Base-by-base conservation (phyloP, 192 early-diverging fungal species). In the Coemansia sp. region DNA sequence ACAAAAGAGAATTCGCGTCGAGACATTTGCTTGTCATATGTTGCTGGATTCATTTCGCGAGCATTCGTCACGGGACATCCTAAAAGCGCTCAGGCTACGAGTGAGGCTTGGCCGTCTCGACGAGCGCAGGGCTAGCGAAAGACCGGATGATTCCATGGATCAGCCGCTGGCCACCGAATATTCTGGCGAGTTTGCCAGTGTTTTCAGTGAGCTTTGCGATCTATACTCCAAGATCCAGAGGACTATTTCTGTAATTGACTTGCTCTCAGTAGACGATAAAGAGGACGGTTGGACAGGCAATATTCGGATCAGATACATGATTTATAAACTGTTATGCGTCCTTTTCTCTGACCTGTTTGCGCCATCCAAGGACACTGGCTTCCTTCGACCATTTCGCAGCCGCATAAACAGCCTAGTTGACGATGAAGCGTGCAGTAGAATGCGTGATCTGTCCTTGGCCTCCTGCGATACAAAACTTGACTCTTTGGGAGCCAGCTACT, bases 1-100 rank as follows among this genome's bases (percentile, higher is more conserved):
- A 14, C 51, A 25, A 54, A 53, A 67, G 22, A 39, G 59, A 43
- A 13, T 13, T 8, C 44, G 37, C 10, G 66, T 65, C 12, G 63
- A 55, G 42, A 50, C 49, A 13, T 63, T 72, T 32, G 74, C 70
- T 5, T 59, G 68, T 60, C 43, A 58, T 16, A 65, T 76, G 74
- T 65, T 81, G 20, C 67, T 81, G 11, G 79, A 81, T 43, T 76
- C 79, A 11, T 76, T 81, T 49, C 55, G 73, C 1, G 64, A 81
- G 56, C 74, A 73, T 39, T 70, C 79, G 25, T 61, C 60, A n/a
- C 64, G 79, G 16, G 51, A 70, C 41, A 67, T 74, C 5, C 61
- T 76, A 40, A 25, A 22, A 11, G 67, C 49, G 32, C 71, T 81
- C 14, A 48, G 48, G 12, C 66, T 76, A 61, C 79, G 74, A 19